Base-by-base conservation (phyloP, 805 yeast species). In the Sugiyamaella mastotermitis region DNA sequence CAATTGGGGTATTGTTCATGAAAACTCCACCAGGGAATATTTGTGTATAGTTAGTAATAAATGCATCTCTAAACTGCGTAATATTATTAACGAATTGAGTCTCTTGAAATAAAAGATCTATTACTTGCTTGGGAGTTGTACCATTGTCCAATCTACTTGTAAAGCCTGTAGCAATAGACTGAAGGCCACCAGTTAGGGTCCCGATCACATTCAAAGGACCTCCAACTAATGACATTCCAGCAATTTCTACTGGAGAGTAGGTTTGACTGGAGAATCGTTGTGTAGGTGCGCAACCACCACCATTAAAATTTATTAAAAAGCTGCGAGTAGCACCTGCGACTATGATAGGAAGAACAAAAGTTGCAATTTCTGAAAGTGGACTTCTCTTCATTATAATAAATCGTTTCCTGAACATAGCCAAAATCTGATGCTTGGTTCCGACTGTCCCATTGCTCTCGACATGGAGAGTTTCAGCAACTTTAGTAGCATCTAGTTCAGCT, bases 11-110 rank as follows among this genome's bases (percentile, higher is more conserved):
- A 7, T 46, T 42, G 27, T 50, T 52, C 17, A 53, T 17, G 24
- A 37, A 58, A 4, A 57, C 30, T 18, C 64, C 64, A 24, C 64
- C 64, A 5, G 64, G 63, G 22, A 42, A 43, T n/a, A 52, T 34
- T 8, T 40, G 36, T 6, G 53, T 25, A 41, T 47, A 50, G 35
- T 57, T 56, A 3, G 40, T 38, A 13, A 31, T 32, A 25, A 60
- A 32, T 14, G 36, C 47, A 5, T 38, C 37, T 33, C 37, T 28
- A 33, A 55, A 57, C 6, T 51, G 45, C 25, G 40, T 44, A n/a
- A 32, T 40, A 17, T 49, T 46, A 21, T 40, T 27, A 11, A 52
- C 58, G 5, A 43, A 37, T 4, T 17, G 21, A 7, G 43, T 33
- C 13, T 25, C 24, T 15, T 29, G 23, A 5, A 17, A 14, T n/a